Percentiles rank a stretch among this genome's conserved stretches.
phyloP scores from a whole-genome alignment of 2,329 filamentous ascomycete species.

The Fusarium multiceps region DNA sequence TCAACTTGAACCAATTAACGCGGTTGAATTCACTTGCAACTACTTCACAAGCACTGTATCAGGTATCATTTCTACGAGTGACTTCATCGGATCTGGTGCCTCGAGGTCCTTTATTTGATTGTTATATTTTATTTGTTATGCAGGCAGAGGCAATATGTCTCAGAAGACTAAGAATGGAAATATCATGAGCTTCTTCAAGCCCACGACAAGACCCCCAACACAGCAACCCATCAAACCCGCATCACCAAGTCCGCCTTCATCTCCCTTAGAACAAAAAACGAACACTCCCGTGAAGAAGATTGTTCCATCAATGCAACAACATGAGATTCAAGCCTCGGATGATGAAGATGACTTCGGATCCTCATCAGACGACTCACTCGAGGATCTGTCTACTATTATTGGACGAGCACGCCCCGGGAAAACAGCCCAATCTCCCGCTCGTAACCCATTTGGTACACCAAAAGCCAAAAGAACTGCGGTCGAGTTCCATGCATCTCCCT shows the following conservation, averaged over 20 bases:
- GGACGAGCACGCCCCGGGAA: slow-evolving; percentile 41
- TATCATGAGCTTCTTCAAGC: slow-evolving; percentile 56
- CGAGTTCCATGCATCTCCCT: slow-evolving; percentile 58
- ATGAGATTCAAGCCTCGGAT: slow-evolving; percentile 76
- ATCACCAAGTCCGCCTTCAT: slow-evolving; percentile 33
- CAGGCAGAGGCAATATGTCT: slow-evolving; percentile 33
- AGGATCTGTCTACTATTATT: slow-evolving; percentile 57
- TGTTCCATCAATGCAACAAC: slow-evolving; percentile 57
- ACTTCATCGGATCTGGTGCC: background rate
- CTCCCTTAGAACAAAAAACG: slow-evolving; percentile 40
- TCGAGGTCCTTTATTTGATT: background rate
- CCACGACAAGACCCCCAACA: slow-evolving; percentile 36
- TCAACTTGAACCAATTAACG: slow-evolving; percentile 28
- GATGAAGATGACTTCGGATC: slow-evolving; percentile 71
- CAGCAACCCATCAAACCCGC: slow-evolving; percentile 15
- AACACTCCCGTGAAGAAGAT: slow-evolving; percentile 42
- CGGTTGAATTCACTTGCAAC: slow-evolving; percentile 12
- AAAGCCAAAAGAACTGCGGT: slow-evolving; percentile 60
- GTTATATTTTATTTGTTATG: too few species aligned
- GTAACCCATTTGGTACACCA: slow-evolving; percentile 55
- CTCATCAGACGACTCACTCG: slow-evolving; percentile 68
- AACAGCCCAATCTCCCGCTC: slow-evolving; percentile 28
- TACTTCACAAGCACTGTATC: slow-evolving; percentile 18
- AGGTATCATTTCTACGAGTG: background rate
- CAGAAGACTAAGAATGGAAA: slow-evolving; percentile 46